These are phyloP conservation scores for Penicillium dipodomyicola DNA, from an alignment of 495 filamentous ascomycete genomes.

Conservation along the genomic window DNA sequence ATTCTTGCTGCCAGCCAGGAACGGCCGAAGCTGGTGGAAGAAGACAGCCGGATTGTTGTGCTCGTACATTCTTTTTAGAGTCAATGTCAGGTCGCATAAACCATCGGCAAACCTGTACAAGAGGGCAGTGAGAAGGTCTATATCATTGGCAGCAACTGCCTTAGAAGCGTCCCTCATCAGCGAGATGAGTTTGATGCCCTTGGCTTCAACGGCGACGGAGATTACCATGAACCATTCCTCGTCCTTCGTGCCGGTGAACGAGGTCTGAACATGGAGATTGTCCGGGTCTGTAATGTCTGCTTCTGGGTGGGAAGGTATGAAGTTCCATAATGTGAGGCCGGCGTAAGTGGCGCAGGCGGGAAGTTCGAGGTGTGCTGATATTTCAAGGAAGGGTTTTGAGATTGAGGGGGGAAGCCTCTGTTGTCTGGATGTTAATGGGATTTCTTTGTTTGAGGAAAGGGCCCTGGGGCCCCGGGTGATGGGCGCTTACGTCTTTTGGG, in stretches of 20 bases:
- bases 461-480: background rate
- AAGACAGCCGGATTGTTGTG: constrained; percentile 82
- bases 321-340: constrained; percentile 90
- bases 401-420: constrained; percentile 79
- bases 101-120: constrained; percentile 73
- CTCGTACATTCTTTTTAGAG: constrained; percentile 84
- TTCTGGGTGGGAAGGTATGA: constrained; percentile 66
- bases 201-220: constrained; percentile 91
- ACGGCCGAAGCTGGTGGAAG: constrained; percentile 86
- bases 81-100: constrained; percentile 70
- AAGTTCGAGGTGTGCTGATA: constrained; percentile 78
- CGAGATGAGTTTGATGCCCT: constrained; percentile 76
- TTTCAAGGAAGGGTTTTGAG: constrained; percentile 72
- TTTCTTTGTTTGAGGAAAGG: background rate
- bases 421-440: background rate
- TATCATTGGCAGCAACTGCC: constrained; percentile 64
- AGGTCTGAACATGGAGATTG: constrained; percentile 75
- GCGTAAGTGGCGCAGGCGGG: constrained; percentile 94
- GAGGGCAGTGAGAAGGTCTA: constrained; percentile 61
- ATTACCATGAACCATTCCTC: constrained; percentile 98
- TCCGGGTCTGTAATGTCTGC: constrained; percentile 76
- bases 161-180: constrained; percentile 81
- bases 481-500: constrained; percentile 62
- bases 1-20: constrained; percentile 91
- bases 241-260: constrained; percentile 89